Evolutionary conservation across 345 rosid species (phyloP), one percentile per base, ranked within the genome.

Genomic region (Bruguiera gymnorhiza): DNA sequence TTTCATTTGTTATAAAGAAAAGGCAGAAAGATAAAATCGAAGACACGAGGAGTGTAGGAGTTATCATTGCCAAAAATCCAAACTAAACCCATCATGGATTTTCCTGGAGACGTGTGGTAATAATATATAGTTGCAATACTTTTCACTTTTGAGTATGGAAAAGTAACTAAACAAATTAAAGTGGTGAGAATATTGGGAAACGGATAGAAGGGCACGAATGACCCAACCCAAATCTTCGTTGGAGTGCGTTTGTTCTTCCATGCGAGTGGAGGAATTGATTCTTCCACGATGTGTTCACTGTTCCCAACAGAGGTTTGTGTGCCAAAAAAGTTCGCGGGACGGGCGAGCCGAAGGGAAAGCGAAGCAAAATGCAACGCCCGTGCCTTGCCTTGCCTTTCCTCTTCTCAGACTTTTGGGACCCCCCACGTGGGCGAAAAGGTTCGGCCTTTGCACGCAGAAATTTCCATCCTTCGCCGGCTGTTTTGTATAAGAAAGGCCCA

Each of bases 231-330:
- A 76, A 78, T 84, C 87, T 86, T 75, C 73, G 79, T 82, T 72
- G 82, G 83, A 83, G 63, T 74, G 86, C 87, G 87, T 73, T 69
- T 84, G 71, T 76, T 79, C 86, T 61, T 71, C 73, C 64, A 69
- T 75, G 77, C 60, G 51, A 56, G 26, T 52, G 79, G 63, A 76
- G 79, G 63, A 76, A 59, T 74, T 73, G 76, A 80, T 73, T 76
- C 82, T 66, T 51, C 63, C 67, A 79, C 70, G 56, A 37, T 62
- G 50, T 39, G 37, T 8, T 20, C n/a, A 15, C 55, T n/a, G 3
- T 43, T 15, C 9, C 9, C 50, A 13, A 18, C 3, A 43, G 13
- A 39, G 46, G 29, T 27, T 39, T 39, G 46, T 3, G 3, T 39
- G 46, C 11, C 13, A 1, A 39, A 10, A 39, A 39, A 3, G 46